Conservation (phyloP, 495 filamentous ascomycete species). For the Viridothelium virens region DNA sequence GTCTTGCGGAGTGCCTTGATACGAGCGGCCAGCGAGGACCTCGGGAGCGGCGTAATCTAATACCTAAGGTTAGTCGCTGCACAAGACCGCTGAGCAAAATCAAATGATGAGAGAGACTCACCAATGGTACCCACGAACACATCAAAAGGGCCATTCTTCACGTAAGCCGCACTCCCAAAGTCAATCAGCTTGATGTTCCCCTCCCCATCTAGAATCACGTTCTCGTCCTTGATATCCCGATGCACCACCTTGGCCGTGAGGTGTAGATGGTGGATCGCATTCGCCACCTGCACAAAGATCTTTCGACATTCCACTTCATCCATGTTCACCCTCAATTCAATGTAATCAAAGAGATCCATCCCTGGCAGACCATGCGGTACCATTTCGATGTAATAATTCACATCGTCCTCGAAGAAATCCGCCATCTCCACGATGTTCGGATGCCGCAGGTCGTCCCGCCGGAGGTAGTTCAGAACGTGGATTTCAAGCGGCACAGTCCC, state of each 20-base stretch:
- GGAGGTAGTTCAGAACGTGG: slow-evolving; percentile 90
- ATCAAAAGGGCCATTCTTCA: slow-evolving; percentile 96
- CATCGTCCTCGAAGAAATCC: slow-evolving; percentile 95
- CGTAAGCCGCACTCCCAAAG: slow-evolving; percentile 95
- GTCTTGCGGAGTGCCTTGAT: slow-evolving; percentile 93
- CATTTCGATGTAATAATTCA: slow-evolving; percentile 99
- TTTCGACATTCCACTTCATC: slow-evolving; percentile 86
- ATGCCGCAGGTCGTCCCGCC: slow-evolving; percentile 76
- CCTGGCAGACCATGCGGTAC: slow-evolving; percentile 89
- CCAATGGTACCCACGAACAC: slow-evolving; percentile 98
- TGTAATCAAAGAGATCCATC: slow-evolving; percentile 99
- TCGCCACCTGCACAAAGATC: slow-evolving; percentile 88
- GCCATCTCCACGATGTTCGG: slow-evolving; percentile 98
- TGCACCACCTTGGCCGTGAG: slow-evolving; percentile 89
- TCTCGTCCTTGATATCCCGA: slow-evolving; percentile 98
- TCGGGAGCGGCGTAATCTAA: slow-evolving; percentile 96
- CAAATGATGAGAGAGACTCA: slow-evolving; percentile 42
- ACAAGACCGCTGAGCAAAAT: slow-evolving; percentile 10
- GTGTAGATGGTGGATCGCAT: slow-evolving; percentile 84
- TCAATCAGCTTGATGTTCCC: slow-evolving; percentile 96
- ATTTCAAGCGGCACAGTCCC: slow-evolving; percentile 98
- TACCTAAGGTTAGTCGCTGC: neutral
- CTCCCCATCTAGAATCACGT: slow-evolving; percentile 90
- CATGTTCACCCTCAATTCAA: slow-evolving; percentile 94
- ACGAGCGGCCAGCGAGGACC: slow-evolving; percentile 87